Evolutionary conservation across 345 rosid genomes (phyloP).

Genomic region (Erodium maritimum): DNA sequence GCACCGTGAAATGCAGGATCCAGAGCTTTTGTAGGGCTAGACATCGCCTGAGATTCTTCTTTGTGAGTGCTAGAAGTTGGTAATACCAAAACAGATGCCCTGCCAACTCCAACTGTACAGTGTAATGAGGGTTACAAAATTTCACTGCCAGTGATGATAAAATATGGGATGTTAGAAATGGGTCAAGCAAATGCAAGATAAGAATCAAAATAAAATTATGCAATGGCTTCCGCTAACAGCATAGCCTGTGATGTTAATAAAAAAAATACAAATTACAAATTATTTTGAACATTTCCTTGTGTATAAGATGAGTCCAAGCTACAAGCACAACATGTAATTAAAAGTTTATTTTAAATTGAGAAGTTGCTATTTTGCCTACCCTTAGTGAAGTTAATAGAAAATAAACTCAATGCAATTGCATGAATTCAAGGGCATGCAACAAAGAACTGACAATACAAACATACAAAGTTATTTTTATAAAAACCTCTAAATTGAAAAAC

Average conservation of each 20-base stretch:
- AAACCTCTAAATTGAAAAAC: neutral
- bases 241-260: neutral
- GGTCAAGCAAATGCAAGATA: neutral
- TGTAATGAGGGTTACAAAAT: conserved; percentile 8
- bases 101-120: conserved; percentile 4
- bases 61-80: conserved; percentile 1
- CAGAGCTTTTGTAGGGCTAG: conserved; percentile 60
- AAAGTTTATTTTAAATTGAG: neutral
- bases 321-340: neutral
- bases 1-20: conserved; percentile 97
- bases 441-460: neutral
- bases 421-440: too few relatives aligned
- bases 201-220: neutral
- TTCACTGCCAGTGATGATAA: neutral
- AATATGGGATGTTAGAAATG: neutral
- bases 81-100: conserved; percentile 2
- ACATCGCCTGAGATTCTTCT: conserved; percentile 38
- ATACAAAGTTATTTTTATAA: neutral
- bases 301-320: neutral
- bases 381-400: neutral
- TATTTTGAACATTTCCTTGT: neutral
- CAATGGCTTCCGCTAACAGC: neutral
- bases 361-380: too few relatives aligned
- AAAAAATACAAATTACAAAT: too few relatives aligned
- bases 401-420: too few relatives aligned